Base-by-base conservation (phyloP, 495 filamentous ascomycete species). In the Hypoxylon crocopeplum region DNA sequence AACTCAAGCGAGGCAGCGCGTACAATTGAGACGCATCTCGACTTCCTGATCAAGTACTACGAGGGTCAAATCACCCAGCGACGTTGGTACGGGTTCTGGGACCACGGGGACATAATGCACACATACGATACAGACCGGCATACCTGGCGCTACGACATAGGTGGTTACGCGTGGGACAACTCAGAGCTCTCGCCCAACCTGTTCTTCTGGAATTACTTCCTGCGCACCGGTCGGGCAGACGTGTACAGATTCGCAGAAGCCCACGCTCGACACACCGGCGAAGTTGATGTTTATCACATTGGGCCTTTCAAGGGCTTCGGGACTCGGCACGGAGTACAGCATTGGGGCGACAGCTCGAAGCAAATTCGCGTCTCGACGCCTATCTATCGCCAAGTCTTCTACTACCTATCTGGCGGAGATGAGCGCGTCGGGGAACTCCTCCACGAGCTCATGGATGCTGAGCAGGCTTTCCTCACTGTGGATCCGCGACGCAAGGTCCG, bases 151-250 rank as follows among this genome's bases (percentile, higher is more conserved):
- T 82, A 80, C 45, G 79, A 82, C 44, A 51, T 82, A 15, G 79
- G 79, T 6, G 79, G 79, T 0, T 82, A 75, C 68, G 78, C 79
- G 1, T 82, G 79, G 79, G 79, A 81, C 48, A 82, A 82, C 62
- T 81, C 77, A 1, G 79, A 82, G 44, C 71, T 82, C 1, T 82
- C 79, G 1, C 74, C 79, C 0, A 78, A 82, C 51, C 62, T 79
- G 1, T 82, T 75, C 62, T 69, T 82, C 17, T 82, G 79, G 79
- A 75, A 75, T 5, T 77, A 81, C 47, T 82, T 78, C 58, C 68
- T 82, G 3, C 75, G 74, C 13, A 82, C 77, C 0, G 76, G 77
- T 6, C 67, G 73, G 19, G 69, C 69, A 3, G 77, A 79, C 47
- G 71, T 77, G 8, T 82, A 73, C 42, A 72, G 74, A 6, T 73